Evolutionary conservation across 2,329 filamentous ascomycete genomes (phyloP).

Genomic region (Apiospora rasikravindrae): DNA sequence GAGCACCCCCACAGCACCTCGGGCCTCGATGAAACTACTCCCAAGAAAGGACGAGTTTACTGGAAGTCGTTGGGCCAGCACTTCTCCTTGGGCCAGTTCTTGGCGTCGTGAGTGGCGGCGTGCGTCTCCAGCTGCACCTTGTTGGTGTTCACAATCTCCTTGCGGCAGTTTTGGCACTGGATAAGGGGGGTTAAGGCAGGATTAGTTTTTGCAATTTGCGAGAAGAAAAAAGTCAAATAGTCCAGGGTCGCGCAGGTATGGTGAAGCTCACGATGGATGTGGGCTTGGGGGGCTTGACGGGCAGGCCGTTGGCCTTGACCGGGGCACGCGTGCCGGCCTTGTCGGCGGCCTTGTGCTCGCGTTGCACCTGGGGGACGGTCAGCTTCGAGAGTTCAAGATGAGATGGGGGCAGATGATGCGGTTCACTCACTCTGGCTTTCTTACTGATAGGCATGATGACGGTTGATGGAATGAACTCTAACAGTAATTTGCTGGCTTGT

Average conservation of each 20-base stretch:
- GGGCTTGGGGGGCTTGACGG: slow-evolving; percentile 59
- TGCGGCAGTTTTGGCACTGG: slow-evolving; percentile 56
- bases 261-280: slow-evolving; percentile 49
- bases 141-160: slow-evolving; percentile 58
- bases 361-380: slow-evolving; percentile 47
- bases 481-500: background rate
- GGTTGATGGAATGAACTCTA: background rate
- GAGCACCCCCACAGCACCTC: too few species aligned
- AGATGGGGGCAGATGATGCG: background rate
- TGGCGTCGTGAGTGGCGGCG: slow-evolving; percentile 54
- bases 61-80: slow-evolving; percentile 59
- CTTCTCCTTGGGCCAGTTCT: slow-evolving; percentile 61
- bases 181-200: background rate
- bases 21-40: background rate
- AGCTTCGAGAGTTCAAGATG: slow-evolving; percentile 7
- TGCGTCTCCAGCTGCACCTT: slow-evolving; percentile 57
- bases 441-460: slow-evolving; percentile 26
- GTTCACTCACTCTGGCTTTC: slow-evolving; percentile 25
- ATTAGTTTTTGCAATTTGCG: slow-evolving; percentile 25
- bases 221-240: slow-evolving; percentile 18
- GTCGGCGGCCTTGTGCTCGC: slow-evolving; percentile 62
- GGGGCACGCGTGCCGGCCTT: slow-evolving; percentile 57
- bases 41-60: background rate
- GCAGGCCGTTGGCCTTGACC: slow-evolving; percentile 60
- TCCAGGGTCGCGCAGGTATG: background rate